These are phyloP conservation scores for Trypanosoma cruzi DNA, from an alignment of 208 protist genomes.

Conservation along the genomic window DNA sequence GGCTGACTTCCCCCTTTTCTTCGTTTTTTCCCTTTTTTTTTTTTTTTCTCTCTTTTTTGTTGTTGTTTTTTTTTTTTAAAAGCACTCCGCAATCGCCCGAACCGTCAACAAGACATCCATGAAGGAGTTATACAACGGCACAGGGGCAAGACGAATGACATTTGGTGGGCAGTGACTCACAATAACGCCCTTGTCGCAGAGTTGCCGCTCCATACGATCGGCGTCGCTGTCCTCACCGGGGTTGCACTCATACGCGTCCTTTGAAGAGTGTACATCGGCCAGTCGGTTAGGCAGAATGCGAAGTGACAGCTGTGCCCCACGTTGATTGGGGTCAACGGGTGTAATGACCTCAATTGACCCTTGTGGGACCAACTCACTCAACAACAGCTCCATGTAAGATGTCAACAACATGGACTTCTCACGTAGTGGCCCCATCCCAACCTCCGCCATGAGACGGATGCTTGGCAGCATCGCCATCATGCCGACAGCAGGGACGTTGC, in stretches of 20 bases:
- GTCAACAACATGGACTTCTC: slow-evolving; percentile 90
- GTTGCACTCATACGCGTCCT: slow-evolving; percentile 41
- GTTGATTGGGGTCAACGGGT: slow-evolving; percentile 65
- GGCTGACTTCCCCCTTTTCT: not conserved
- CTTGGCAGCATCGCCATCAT: slow-evolving; percentile 71
- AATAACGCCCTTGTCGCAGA: slow-evolving; percentile 59
- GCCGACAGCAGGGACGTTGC: slow-evolving; percentile 67
- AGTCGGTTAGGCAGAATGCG: slow-evolving; percentile 66
- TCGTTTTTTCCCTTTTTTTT: not conserved
- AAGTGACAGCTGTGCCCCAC: slow-evolving; percentile 92
- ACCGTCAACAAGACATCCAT: slow-evolving; percentile 78
- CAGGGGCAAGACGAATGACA: slow-evolving; percentile 74
- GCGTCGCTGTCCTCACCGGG: slow-evolving; percentile 40
- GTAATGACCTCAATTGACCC: slow-evolving; percentile 86
- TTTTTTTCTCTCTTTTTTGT: not conserved
- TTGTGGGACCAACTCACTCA: slow-evolving; percentile 63
- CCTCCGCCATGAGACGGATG: slow-evolving; percentile 86
- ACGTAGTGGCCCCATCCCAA: slow-evolving; percentile 72
- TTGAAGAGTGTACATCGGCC: slow-evolving; percentile 10
- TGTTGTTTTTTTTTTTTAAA: slow-evolving; percentile 23
- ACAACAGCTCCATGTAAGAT: slow-evolving; percentile 89
- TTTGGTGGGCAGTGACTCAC: slow-evolving; percentile 60
- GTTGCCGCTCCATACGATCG: slow-evolving; percentile 43
- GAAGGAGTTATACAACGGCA: slow-evolving; percentile 95
- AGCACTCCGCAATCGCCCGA: slow-evolving; percentile 46